Base-by-base conservation (phyloP, 129 eudicot genomes). In the Sambucus nigra region DNA sequence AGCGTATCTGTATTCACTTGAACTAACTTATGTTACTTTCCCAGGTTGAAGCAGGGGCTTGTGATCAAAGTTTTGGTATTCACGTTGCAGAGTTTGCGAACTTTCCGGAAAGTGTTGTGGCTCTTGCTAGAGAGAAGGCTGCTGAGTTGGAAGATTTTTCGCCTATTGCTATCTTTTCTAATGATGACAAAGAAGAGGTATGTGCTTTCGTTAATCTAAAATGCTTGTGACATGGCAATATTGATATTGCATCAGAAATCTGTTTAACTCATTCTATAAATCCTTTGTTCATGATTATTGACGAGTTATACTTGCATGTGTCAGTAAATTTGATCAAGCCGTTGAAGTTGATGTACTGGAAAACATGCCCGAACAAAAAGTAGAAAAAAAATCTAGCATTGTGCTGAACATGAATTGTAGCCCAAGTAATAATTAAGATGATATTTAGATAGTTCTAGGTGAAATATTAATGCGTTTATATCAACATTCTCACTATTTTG, bases 51-150 rank as follows among this genome's bases (percentile, higher is more conserved):
- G 75, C 80, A 21, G 95, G 99, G 66, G 95, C 99, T 31, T 91
- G 99, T 65, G 99, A 86, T 74, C 99, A 91, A 63, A 91, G 99
- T 77, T 91, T 91, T 57, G 99, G 99, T 7, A 91, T 91, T 49
- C 94, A 91, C 73, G 99, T 91, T 54, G 99, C 99, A 7, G 99
- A 91, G 61, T 91, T 91, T 69, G 99, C 99, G 1, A 86, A 91
- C 55, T 91, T 91, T 62, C 99, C 99, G 13, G 78, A 79, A 72
- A 77, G 82, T 48, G 99, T 91, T n/a, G 88, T 86, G 13, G 61
- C 81, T 20, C 95, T 91, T 61, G 99, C 99, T 57, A 73, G 95
- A 69, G 95, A 83, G 75, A 91, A 91, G 72, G 99, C 99, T 64
- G 87, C 94, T 14, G 99, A 91, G 63, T 63, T 91, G 79, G 99